Conservation (phyloP, 2,329 filamentous ascomycete genomes). For the Cytospora chrysosperma region DNA sequence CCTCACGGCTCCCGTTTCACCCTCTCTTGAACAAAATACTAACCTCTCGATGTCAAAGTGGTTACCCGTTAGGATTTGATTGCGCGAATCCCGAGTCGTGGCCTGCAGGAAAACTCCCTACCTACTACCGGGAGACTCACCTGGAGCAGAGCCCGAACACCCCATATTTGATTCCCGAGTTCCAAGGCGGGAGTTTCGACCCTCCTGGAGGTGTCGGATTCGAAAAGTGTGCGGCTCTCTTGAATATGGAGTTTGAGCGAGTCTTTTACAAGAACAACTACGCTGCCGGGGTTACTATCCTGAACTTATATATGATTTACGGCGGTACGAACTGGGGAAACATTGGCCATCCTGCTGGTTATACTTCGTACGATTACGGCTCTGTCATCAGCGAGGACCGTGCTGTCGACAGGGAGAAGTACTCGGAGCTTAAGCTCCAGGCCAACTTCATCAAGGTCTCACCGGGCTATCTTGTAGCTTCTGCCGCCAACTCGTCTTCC, state of each 20-base stretch:
- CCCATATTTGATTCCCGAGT: constrained; percentile 55
- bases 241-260: constrained; percentile 71
- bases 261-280: constrained; percentile 80
- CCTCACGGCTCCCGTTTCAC: no score
- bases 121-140: constrained; percentile 57
- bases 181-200: constrained; percentile 64
- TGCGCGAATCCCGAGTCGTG: constrained; percentile 62
- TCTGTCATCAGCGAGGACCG: constrained; percentile 47
- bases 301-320: constrained; percentile 69
- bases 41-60: constrained; percentile 22
- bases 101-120: constrained; percentile 54
- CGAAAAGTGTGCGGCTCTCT: constrained; percentile 61
- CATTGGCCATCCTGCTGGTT: constrained; percentile 66
- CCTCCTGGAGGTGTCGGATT: constrained; percentile 75
- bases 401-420: constrained; percentile 69
- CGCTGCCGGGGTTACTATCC: constrained; percentile 63
- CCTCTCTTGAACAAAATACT: no score
- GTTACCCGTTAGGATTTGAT: constrained; percentile 62
- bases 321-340: constrained; percentile 84
- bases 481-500: constrained; percentile 48
- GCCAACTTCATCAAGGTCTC: constrained; percentile 74
- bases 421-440: constrained; percentile 74
- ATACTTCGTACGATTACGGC: constrained; percentile 58
- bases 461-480: constrained; percentile 64
- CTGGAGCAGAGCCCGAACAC: constrained; percentile 62